phyloP scores from a whole-genome alignment of 2,329 filamentous ascomycete species.

The Diaporthe australafricana region DNA sequence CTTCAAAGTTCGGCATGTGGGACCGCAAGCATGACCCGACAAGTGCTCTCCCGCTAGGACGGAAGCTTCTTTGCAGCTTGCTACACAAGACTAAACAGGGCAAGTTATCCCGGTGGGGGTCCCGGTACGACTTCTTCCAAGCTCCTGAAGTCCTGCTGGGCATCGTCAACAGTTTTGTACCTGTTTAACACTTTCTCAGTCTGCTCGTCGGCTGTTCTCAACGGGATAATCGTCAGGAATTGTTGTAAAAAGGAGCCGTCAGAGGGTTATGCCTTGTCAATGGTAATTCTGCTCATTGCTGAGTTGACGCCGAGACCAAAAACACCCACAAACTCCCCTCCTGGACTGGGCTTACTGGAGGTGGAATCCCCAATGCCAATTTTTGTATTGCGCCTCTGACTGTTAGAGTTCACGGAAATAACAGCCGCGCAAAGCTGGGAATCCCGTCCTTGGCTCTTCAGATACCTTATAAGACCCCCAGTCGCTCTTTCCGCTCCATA shows the following conservation, averaged over 20 bases:
- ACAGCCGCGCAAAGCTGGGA: neutral
- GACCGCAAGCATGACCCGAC: neutral
- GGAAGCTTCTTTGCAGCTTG: neutral
- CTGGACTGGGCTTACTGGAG: neutral
- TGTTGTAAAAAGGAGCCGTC: neutral
- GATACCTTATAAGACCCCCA: conserved; percentile 18
- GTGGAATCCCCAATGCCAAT: conserved; percentile 2
- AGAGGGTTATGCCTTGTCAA: neutral
- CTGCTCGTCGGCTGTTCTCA: neutral
- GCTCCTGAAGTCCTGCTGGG: neutral
- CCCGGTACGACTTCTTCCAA: neutral
- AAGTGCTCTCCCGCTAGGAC: neutral
- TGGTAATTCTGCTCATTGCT: neutral
- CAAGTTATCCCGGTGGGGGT: conserved; percentile 16
- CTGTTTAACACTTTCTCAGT: neutral
- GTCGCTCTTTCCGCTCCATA: neutral
- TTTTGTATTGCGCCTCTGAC: neutral
- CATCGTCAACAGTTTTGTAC: neutral
- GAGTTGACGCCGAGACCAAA: neutral
- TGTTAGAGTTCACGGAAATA: conserved; percentile 5
- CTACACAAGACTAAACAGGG: neutral
- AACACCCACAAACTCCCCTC: neutral
- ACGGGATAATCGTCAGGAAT: neutral
- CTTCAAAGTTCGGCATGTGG: conserved; percentile 1
- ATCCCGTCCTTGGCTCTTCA: neutral